phyloP scores from a whole-genome alignment of 805 yeast species.

The Myxozyma neotropica region DNA sequence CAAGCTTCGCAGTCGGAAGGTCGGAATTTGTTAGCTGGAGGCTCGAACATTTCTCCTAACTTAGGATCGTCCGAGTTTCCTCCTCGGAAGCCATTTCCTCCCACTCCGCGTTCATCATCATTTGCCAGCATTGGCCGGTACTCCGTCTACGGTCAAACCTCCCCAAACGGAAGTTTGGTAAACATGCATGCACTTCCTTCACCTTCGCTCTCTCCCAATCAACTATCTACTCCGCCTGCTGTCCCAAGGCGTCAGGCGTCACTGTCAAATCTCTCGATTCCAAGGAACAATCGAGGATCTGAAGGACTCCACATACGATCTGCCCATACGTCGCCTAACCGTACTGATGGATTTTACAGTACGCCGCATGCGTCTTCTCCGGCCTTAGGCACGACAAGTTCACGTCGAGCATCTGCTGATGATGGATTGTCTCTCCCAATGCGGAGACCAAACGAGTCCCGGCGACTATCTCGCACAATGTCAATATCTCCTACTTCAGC shows the following conservation, averaged over 20 bases:
- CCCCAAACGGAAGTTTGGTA: constrained; percentile 11
- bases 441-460: constrained; percentile 11
- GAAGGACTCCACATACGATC: neutral
- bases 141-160: constrained; percentile 2
- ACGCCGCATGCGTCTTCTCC: neutral
- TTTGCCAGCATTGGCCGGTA: constrained; percentile 8
- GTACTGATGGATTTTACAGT: neutral
- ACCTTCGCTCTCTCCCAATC: neutral
- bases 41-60: neutral
- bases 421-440: constrained; percentile 13
- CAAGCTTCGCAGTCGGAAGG: neutral
- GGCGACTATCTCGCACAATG: neutral
- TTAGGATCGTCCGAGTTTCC: constrained; percentile 1
- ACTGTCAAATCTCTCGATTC: neutral
- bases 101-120: constrained; percentile 11
- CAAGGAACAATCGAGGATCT: neutral
- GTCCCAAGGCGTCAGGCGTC: neutral
- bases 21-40: neutral
- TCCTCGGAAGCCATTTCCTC: neutral
- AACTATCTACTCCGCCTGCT: neutral
- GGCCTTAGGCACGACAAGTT: neutral
- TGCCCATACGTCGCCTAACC: constrained; percentile 1
- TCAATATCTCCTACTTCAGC: neutral
- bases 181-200: constrained; percentile 10
- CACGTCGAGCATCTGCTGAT: constrained; percentile 5